phyloP scores from a whole-genome alignment of 768 basidiomycete species.

The Melanogaster broomeanus region DNA sequence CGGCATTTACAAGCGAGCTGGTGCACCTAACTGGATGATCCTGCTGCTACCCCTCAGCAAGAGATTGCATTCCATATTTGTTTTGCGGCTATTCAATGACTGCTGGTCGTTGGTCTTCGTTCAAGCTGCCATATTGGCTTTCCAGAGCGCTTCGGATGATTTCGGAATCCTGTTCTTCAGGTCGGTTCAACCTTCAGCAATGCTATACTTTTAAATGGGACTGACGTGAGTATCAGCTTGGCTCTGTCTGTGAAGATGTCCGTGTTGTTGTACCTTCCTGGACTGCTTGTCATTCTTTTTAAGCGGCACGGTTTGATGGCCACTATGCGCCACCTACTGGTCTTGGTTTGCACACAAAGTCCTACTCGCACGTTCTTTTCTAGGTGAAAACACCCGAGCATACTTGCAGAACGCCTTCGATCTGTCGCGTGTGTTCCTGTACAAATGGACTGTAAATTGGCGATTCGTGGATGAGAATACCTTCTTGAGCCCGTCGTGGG shows the following conservation, averaged over 20 bases:
- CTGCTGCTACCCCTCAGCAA: conserved; percentile 85
- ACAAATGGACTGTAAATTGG: conserved; percentile 99
- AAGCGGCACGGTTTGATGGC: conserved; percentile 62
- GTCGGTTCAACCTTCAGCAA: conserved; percentile 41
- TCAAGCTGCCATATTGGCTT: conserved; percentile 67
- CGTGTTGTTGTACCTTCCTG: conserved; percentile 86
- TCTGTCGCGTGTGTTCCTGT: conserved; percentile 84
- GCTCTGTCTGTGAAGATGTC: conserved; percentile 97
- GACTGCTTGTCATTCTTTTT: conserved; percentile 79
- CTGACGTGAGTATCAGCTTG: conserved; percentile 8
- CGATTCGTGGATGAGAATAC: conserved; percentile 76
- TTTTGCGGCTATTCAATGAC: conserved; percentile 93
- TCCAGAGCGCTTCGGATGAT: conserved; percentile 59
- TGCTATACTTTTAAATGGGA: not conserved
- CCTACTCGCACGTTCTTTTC: conserved; percentile 69
- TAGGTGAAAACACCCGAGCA: conserved; percentile 54
- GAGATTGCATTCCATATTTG: conserved; percentile 90
- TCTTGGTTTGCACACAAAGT: conserved; percentile 48
- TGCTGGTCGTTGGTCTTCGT: conserved; percentile 77
- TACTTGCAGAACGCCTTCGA: conserved; percentile 85
- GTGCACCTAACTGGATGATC: conserved; percentile 70
- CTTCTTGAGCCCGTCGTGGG: conserved; percentile 69
- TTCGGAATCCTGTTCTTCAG: conserved; percentile 71
- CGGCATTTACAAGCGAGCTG: conserved; percentile 64
- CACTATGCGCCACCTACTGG: conserved; percentile 49